Percentiles rank a stretch among this genome's conserved stretches.
Conservation (phyloP, 495 filamentous ascomycete species). For the Penicillium longicatenatum region DNA sequence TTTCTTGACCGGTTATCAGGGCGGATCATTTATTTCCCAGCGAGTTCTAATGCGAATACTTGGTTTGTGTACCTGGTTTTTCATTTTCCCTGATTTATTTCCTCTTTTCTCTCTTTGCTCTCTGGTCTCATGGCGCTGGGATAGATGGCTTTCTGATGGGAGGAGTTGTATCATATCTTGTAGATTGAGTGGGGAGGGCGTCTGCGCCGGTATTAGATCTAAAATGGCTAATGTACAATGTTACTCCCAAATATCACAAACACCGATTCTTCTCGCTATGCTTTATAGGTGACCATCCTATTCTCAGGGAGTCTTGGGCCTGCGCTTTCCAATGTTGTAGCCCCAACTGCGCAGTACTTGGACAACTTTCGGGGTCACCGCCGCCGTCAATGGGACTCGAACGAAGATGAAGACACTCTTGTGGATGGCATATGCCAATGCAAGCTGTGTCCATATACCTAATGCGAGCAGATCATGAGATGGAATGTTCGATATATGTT, state of each 20-base stretch:
- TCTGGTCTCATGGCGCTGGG: conserved; percentile 15
- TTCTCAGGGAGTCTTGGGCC: conserved; percentile 43
- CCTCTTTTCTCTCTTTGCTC: conserved; percentile 4
- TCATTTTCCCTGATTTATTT: conserved; percentile 3
- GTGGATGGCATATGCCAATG: conserved; percentile 94
- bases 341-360: conserved; percentile 84
- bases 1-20: conserved; percentile 7
- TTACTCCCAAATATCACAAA: conserved; percentile 13
- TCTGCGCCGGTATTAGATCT: conserved; percentile 33
- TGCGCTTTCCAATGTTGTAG: conserved; percentile 69
- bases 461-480: conserved; percentile 4
- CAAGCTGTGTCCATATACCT: conserved; percentile 87
- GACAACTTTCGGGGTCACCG: conserved; percentile 88
- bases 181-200: conserved; percentile 33
- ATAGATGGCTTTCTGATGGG: conserved; percentile 18
- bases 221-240: conserved; percentile 43
- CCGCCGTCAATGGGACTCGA: conserved; percentile 84
- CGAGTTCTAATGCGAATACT: conserved; percentile 2
- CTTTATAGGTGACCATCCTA: conserved; percentile 20
- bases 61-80: conserved; percentile 5
- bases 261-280: conserved; percentile 30
- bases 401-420: conserved; percentile 98
- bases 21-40: conserved; percentile 5
- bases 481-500: neutral
- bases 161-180: conserved; percentile 20